Evolutionary conservation across 2,329 filamentous ascomycete genomes (phyloP).

Genomic region (Colletotrichum chlorophyti): DNA sequence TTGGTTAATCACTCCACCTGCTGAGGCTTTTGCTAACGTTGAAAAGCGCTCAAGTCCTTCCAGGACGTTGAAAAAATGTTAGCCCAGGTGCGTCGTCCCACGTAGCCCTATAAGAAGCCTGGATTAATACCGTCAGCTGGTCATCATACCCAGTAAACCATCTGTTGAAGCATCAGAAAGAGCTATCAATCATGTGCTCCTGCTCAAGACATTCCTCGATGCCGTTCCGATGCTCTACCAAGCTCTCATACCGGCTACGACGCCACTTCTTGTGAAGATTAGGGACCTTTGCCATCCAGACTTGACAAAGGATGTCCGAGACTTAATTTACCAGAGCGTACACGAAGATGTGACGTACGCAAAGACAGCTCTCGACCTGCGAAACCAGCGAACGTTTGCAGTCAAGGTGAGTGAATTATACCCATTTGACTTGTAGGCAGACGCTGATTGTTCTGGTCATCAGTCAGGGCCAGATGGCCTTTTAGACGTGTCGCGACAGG

Average conservation of each 20-base stretch:
- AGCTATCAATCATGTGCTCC: constrained; percentile 84
- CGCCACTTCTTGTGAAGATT: constrained; percentile 70
- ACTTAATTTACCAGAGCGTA: constrained; percentile 72
- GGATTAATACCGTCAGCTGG: constrained; percentile 61
- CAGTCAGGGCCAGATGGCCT: constrained; percentile 83
- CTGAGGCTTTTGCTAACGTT: constrained; percentile 25
- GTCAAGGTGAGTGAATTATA: constrained; percentile 65
- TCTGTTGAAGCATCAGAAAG: constrained; percentile 77
- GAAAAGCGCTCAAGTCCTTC: constrained; percentile 73
- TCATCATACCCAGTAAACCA: constrained; percentile 72
- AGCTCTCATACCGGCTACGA: constrained; percentile 69
- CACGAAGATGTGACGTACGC: constrained; percentile 84
- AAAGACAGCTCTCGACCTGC: constrained; percentile 79
- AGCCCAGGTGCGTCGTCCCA: constrained; percentile 63
- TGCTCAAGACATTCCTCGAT: constrained; percentile 82
- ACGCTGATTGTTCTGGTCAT: not conserved
- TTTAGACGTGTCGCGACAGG: constrained; percentile 85
- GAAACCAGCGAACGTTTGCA: constrained; percentile 90
- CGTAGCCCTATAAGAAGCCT: not conserved
- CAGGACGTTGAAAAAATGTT: constrained; percentile 82
- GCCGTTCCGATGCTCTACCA: constrained; percentile 72
- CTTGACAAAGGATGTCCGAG: constrained; percentile 65
- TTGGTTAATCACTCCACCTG: constrained; percentile 37
- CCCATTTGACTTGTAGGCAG: too few species aligned
- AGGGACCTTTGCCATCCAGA: constrained; percentile 72